These are phyloP conservation scores for Backusella tarrabulga DNA, from an alignment of 192 early-diverging fungal species.

Conservation along the genomic window DNA sequence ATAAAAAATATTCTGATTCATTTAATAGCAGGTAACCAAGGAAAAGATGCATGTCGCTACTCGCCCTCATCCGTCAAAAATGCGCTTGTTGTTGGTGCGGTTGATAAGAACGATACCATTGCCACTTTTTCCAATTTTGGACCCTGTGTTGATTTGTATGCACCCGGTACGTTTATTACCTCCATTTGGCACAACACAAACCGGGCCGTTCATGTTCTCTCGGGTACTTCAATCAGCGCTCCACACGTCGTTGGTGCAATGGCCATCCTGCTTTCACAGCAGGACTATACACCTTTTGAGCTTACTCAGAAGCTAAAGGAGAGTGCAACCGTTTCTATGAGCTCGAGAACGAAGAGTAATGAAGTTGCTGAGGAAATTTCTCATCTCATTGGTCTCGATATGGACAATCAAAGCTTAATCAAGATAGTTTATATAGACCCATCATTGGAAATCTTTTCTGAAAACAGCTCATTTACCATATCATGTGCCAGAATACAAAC, in stretches of 20 bases:
- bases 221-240: conserved; percentile 75
- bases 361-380: neutral
- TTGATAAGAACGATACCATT: conserved; percentile 52
- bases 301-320: neutral
- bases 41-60: conserved; percentile 46
- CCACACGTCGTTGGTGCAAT: conserved; percentile 50
- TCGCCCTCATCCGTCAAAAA: conserved; percentile 49
- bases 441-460: neutral
- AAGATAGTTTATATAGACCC: neutral
- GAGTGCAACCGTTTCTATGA: neutral
- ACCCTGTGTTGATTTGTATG: conserved; percentile 44
- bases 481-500: neutral
- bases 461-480: neutral
- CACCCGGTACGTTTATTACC: conserved; percentile 43
- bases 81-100: conserved; percentile 55
- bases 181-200: conserved; percentile 56
- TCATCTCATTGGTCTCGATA: neutral
- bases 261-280: conserved; percentile 38
- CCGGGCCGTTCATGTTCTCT: conserved; percentile 54
- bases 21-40: conserved; percentile 47
- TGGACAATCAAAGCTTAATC: neutral
- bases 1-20: neutral
- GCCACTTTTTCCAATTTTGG: conserved; percentile 53
- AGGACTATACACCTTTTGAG: conserved; percentile 17
- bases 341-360: neutral